These are phyloP conservation scores for Stagonosporopsis cucurbitacearum DNA, from an alignment of 2,329 filamentous ascomycete genomes.

Conservation along the genomic window DNA sequence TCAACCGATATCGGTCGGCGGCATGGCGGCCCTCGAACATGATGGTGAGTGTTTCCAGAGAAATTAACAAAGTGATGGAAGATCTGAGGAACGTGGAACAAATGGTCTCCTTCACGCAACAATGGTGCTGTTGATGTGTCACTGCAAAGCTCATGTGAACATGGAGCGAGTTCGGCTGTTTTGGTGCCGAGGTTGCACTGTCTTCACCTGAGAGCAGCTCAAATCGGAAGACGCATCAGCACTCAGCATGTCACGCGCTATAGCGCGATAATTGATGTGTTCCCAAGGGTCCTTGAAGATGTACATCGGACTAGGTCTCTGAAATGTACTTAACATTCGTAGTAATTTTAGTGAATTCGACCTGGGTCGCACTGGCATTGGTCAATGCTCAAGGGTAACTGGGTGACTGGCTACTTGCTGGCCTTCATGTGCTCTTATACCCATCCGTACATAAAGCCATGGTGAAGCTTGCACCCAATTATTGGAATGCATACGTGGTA, in stretches of 20 bases:
- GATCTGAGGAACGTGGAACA: background rate
- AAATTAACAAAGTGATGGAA: background rate
- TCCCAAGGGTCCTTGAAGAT: too few relatives aligned
- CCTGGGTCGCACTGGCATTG: too few relatives aligned
- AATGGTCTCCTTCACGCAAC: background rate
- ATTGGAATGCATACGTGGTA: too few relatives aligned
- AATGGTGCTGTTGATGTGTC: conserved; percentile 5
- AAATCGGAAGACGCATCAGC: background rate
- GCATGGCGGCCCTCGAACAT: conserved; percentile 61
- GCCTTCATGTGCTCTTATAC: too few relatives aligned
- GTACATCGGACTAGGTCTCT: too few relatives aligned
- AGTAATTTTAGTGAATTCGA: too few relatives aligned
- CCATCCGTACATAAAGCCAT: too few relatives aligned
- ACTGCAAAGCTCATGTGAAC: conserved; percentile 3
- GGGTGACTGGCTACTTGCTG: too few relatives aligned
- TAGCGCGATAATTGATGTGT: background rate
- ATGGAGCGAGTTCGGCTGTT: conserved; percentile 9
- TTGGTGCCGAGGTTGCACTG: conserved; percentile 14
- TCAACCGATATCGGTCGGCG: conserved; percentile 76
- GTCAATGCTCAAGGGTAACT: too few relatives aligned
- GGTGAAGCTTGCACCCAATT: too few relatives aligned
- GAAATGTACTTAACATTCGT: too few relatives aligned
- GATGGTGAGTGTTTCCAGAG: background rate
- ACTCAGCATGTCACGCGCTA: background rate
- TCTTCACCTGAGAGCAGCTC: background rate